These are phyloP conservation scores for Daldinia childiae DNA, from an alignment of 495 filamentous ascomycete genomes.

Conservation along the genomic window DNA sequence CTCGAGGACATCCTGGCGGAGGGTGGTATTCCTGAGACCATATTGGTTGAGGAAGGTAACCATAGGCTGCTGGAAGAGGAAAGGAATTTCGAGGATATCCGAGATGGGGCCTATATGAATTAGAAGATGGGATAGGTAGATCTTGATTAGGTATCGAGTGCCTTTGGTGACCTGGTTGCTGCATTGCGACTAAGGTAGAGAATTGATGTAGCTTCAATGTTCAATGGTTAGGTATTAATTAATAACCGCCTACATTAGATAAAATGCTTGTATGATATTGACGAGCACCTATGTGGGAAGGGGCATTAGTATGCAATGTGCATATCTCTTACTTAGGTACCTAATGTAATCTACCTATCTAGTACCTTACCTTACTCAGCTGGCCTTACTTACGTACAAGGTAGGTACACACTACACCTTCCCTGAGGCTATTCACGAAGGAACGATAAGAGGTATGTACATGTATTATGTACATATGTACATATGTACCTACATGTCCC, in stretches of 20 bases:
- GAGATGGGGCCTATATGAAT: slow-evolving; percentile 4
- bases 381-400: too few species aligned
- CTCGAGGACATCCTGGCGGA: slow-evolving; percentile 13
- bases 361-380: too few species aligned
- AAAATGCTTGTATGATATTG: too few species aligned
- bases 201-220: too few species aligned
- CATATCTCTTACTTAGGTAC: too few species aligned
- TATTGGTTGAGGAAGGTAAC: slow-evolving; percentile 27
- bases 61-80: slow-evolving; percentile 12
- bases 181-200: slow-evolving; percentile 11
- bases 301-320: not conserved
- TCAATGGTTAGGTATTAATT: too few species aligned
- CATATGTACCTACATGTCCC: not conserved
- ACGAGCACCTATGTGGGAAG: not conserved
- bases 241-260: too few species aligned
- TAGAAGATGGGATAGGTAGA: slow-evolving; percentile 1
- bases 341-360: too few species aligned
- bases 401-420: not conserved
- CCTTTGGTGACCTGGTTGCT: slow-evolving; percentile 4
- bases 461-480: not conserved
- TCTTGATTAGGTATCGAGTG: slow-evolving; percentile 14
- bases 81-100: slow-evolving; percentile 7
- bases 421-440: not conserved
- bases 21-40: slow-evolving; percentile 12
- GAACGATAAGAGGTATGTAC: not conserved